Conservation (phyloP, 495 filamentous ascomycete genomes). For the Daldinia childiae region DNA sequence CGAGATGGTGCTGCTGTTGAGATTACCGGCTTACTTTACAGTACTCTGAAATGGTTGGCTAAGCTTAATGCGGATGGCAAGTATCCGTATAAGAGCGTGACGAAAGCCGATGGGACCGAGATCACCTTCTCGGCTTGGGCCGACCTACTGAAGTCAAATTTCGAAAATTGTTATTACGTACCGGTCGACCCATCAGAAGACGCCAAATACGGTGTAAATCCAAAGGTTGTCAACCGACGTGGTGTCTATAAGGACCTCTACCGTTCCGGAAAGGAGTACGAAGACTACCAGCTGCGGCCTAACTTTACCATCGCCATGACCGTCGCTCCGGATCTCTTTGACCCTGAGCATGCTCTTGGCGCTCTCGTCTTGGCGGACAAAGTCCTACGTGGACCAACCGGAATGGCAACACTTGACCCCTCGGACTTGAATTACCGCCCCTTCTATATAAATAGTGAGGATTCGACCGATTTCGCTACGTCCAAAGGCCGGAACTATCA, state of each 20-base stretch:
- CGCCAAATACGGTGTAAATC: conserved; percentile 78
- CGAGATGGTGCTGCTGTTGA: conserved; percentile 95
- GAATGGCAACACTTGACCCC: conserved; percentile 96
- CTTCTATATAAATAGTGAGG: conserved; percentile 94
- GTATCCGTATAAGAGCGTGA: conserved; percentile 78
- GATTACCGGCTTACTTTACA: conserved; percentile 92
- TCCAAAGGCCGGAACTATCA: conserved; percentile 97
- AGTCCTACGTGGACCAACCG: conserved; percentile 82
- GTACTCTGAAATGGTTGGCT: conserved; percentile 82
- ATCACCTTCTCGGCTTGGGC: conserved; percentile 87
- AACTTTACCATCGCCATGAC: conserved; percentile 98
- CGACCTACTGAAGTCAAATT: conserved; percentile 78
- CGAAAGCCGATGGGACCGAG: conserved; percentile 62
- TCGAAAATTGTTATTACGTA: conserved; percentile 90
- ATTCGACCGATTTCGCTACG: conserved; percentile 86
- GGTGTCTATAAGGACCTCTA: conserved; percentile 99
- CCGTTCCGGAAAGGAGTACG: conserved; percentile 89
- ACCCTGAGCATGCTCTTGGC: conserved; percentile 74
- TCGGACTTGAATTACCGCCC: conserved; percentile 90
- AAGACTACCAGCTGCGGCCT: conserved; percentile 94
- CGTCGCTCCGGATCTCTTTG: conserved; percentile 89
- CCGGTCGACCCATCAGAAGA: conserved; percentile 76
- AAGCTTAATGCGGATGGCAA: conserved; percentile 69
- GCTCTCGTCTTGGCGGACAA: conserved; percentile 83
- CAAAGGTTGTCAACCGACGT: conserved; percentile 79